Evolutionary conservation across 2,329 filamentous ascomycete species (phyloP).

Genomic region (Aspergillus novoparasiticus): DNA sequence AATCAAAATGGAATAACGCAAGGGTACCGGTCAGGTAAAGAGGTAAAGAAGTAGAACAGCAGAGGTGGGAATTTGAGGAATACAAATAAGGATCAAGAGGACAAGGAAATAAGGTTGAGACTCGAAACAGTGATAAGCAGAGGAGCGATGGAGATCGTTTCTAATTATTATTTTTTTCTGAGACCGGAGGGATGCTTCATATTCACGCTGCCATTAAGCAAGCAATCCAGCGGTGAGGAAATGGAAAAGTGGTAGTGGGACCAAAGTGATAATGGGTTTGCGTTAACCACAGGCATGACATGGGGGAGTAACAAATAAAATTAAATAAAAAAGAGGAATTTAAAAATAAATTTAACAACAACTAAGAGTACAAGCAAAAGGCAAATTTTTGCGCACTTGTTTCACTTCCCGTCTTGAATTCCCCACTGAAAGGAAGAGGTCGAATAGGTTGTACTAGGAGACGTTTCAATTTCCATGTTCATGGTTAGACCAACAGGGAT

Average conservation of each 20-base stretch:
- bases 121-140: neutral
- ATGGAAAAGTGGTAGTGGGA: neutral
- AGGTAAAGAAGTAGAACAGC: neutral
- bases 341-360: constrained; percentile 1
- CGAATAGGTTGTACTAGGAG: too few species aligned
- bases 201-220: neutral
- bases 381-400: too few species aligned
- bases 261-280: constrained; percentile 1
- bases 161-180: constrained; percentile 4
- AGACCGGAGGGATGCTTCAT: neutral
- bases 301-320: neutral
- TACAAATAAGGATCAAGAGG: constrained; percentile 10
- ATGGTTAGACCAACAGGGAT: too few species aligned
- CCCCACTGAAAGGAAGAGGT: too few species aligned
- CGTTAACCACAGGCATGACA: neutral
- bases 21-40: neutral
- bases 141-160: neutral
- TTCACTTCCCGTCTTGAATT: too few species aligned
- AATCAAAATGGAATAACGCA: neutral
- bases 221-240: neutral
- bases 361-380: too few species aligned
- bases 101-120: constrained; percentile 5
- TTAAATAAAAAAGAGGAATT: constrained; percentile 2
- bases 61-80: constrained; percentile 6
- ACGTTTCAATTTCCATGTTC: too few species aligned